Conservation (phyloP, 1,284 basidiomycete species). For the Sphaerobolus stellatus region DNA sequence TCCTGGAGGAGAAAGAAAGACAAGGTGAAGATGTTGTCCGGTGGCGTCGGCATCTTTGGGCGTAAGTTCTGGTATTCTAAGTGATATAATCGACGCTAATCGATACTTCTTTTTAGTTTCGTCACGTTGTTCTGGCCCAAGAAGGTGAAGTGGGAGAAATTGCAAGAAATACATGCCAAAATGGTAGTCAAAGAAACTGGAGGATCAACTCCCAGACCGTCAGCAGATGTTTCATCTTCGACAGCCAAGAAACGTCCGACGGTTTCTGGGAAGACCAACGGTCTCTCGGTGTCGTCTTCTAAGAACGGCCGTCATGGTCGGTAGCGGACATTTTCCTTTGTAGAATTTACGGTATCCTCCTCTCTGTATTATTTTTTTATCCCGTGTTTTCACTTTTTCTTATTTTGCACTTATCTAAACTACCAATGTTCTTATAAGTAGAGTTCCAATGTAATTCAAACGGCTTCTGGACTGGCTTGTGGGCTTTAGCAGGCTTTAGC, state of each 20-base stretch:
- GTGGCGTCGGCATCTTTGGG: conserved; percentile 95
- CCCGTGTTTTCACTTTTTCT: background rate
- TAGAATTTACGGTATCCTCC: background rate
- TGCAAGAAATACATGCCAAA: conserved; percentile 91
- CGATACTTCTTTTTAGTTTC: conserved; percentile 51
- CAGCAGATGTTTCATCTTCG: conserved; percentile 8
- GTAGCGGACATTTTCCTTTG: background rate
- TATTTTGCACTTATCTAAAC: background rate
- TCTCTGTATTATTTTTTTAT: background rate
- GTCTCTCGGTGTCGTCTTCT: conserved; percentile 16
- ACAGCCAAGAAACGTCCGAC: conserved; percentile 53
- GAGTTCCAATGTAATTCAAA: too few species aligned
- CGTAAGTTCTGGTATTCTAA: conserved; percentile 58
- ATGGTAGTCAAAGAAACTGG: conserved; percentile 78
- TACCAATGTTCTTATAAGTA: too few species aligned
- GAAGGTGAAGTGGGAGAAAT: conserved; percentile 87
- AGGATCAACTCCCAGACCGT: conserved; percentile 7
- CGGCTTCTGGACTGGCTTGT: too few species aligned
- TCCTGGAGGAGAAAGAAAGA: conserved; percentile 74
- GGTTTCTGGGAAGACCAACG: conserved; percentile 50
- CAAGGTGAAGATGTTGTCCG: conserved; percentile 77
- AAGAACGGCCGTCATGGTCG: conserved; percentile 36
- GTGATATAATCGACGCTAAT: conserved; percentile 1
- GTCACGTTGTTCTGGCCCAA: conserved; percentile 97
- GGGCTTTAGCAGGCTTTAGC: too few species aligned